Evolutionary conservation across 2,329 filamentous ascomycete species (phyloP), one percentile per base, ranked within the genome.

Genomic region (Trichoderma sp.): DNA sequence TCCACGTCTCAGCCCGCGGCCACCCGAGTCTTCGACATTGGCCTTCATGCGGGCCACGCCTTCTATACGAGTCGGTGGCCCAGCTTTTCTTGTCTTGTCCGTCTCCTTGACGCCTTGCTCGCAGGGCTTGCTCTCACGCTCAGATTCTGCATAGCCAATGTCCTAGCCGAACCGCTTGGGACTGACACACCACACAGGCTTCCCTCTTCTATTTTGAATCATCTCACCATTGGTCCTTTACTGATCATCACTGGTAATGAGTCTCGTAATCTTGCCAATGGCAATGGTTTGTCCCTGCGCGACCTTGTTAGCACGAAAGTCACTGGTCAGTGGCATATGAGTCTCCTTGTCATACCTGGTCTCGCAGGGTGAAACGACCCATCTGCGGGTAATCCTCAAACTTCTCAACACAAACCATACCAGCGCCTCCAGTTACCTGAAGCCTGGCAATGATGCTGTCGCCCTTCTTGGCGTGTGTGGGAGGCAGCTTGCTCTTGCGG

Each of bases 251-350:
- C 54, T 54, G 50, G 74, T 80, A 72, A 87, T 83, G 69, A 99
- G 85, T 85, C 93, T 97, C 67, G 92, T 97, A 77, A 99, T 96
- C 86, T 99, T 99, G 74, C 95, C 95, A 81, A 99, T 99, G 64
- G 95, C 95, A 81, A 99, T 97, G 0, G 95, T 99, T 90, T 98
- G 94, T 73, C 95, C 95, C 89, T 98, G 74, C 63, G 75, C 12
- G 34, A 28, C 52, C 19, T 62, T 56, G 43, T 51, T 58, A 59
- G 65, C 54, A 48, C 39, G 21, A 30, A 43, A 21, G 2, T 14
- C 30, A 14, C 26, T n/a, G 12, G 12, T 14, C 10, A 17, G 28
- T 43, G 28, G 52, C 30, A 10, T 19, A 15, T 19, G 7, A 3
- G 39, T 39, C 21, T 30, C 26, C 2, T 59, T 59, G 7, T 47